These are phyloP conservation scores for Blastocladiella britannica DNA, from an alignment of 192 early-diverging fungal genomes.

Conservation along the genomic window DNA sequence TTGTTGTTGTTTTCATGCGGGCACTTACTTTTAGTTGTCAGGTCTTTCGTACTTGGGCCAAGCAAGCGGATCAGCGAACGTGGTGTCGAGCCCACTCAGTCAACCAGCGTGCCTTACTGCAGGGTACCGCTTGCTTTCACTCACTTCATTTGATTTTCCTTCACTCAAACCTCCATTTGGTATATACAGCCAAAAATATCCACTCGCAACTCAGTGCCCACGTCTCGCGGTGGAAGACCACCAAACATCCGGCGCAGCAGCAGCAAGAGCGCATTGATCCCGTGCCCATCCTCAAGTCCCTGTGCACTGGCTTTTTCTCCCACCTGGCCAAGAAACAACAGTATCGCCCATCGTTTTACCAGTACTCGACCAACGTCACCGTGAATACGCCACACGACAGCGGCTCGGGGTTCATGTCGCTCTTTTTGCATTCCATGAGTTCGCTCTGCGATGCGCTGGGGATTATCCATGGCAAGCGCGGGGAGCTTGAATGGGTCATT, in stretches of 20 bases:
- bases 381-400: conserved; percentile 4
- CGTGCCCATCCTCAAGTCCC: conserved; percentile 16
- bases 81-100: conserved; percentile 22
- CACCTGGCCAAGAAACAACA: conserved; percentile 30
- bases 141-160: too few relatives aligned
- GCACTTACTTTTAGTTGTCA: too few relatives aligned
- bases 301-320: conserved; percentile 27
- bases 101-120: conserved; percentile 20
- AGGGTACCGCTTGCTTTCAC: too few relatives aligned
- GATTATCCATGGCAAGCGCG: neutral
- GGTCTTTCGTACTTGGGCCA: too few relatives aligned
- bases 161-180: too few relatives aligned
- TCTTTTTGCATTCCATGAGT: conserved; percentile 15
- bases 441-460: conserved; percentile 7
- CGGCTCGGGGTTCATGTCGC: conserved; percentile 11
- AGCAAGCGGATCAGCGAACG: too few relatives aligned
- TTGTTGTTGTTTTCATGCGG: conserved; percentile 21
- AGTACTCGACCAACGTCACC: conserved; percentile 9
- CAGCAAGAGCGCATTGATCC: conserved; percentile 14
- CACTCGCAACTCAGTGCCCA: too few relatives aligned
- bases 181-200: too few relatives aligned
- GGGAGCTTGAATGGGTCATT: conserved; percentile 3
- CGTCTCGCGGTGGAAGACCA: too few relatives aligned
- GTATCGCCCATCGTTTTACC: conserved; percentile 17
- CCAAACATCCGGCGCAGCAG: too few relatives aligned